Percentiles rank a stretch among this genome's conserved stretches.
Evolutionary conservation across 176 grass and related monocot genomes (phyloP).

Genomic region (barley (Hordeum vulgare)): MorexV3_pseudomolecules_assembly NC_058524.1:6590704-6591203

Average conservation of each 20-base stretch:
- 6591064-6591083: constrained; percentile 84
- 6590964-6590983: neutral
- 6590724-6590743: neutral
- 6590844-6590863: neutral
- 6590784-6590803: neutral
- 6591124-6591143: neutral
- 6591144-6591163: neutral
- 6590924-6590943: neutral
- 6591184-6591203: constrained; percentile 55
- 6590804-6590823: neutral
- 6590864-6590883: neutral
- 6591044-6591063: constrained; percentile 65
- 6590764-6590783: neutral
- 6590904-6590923: neutral
- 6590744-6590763: neutral
- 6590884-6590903: neutral
- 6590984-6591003: neutral
- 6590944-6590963: neutral
- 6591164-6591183: constrained; percentile 14
- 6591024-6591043: constrained; percentile 22
- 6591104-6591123: constrained; percentile 49
- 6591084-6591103: constrained; percentile 71
- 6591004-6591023: neutral
- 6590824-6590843: neutral
- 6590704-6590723: neutral